A percentile compares a stretch with the other conserved stretches of the same genome.
Conservation (phyloP, 352 stramenopile species). For the Globisporangium parvum region DNA sequence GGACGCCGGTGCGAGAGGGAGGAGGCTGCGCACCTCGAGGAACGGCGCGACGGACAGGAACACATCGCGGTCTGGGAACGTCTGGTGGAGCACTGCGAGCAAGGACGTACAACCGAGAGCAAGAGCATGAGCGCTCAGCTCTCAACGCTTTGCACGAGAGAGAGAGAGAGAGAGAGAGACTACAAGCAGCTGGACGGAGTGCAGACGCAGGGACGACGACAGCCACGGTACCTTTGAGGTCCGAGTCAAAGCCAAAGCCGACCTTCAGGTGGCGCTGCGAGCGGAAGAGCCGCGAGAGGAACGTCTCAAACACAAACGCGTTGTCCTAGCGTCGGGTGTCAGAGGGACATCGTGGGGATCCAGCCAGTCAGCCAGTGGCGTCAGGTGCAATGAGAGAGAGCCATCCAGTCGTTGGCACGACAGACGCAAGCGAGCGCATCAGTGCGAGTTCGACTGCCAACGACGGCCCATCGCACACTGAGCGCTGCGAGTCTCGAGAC, state of each 20-base stretch:
- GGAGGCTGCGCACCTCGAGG: constrained; percentile 24
- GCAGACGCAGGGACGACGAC: too few relatives aligned
- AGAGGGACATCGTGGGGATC: too few relatives aligned
- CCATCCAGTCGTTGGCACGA: not conserved
- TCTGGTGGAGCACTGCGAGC: constrained; percentile 46
- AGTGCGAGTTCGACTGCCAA: too few relatives aligned
- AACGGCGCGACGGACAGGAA: constrained; percentile 36
- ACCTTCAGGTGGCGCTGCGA: constrained; percentile 40
- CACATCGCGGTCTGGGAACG: constrained; percentile 45
- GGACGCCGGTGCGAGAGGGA: too few relatives aligned
- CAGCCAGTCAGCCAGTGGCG: not conserved
- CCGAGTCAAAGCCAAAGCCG: constrained; percentile 63
- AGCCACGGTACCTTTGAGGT: constrained; percentile 44
- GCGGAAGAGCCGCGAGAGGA: constrained; percentile 31
- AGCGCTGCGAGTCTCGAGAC: not conserved
- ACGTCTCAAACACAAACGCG: constrained; percentile 39
- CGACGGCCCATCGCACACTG: not conserved
- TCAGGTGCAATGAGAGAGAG: not conserved
- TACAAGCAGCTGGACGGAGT: not conserved
- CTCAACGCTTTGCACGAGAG: not conserved
- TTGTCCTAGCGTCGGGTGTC: constrained; percentile 21
- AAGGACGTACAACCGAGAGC: not conserved
- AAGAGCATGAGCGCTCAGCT: not conserved
- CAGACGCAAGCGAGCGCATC: too few relatives aligned
- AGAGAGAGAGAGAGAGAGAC: not conserved